Evolutionary conservation across 1,284 basidiomycete genomes (phyloP).

Genomic region (Apiotrichum montevideense): DNA sequence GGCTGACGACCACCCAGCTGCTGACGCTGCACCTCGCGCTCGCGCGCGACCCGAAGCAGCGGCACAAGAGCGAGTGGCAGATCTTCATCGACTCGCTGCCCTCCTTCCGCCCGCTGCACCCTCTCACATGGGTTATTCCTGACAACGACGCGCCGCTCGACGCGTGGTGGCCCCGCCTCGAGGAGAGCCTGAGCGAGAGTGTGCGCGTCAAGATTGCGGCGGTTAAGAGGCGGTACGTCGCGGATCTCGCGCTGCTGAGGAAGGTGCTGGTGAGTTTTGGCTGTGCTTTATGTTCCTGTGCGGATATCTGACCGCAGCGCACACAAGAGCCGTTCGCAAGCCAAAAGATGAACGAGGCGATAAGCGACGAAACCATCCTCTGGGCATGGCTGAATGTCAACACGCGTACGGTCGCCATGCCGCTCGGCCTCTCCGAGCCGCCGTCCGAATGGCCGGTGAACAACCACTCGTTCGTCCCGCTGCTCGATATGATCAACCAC

Average conservation of each 20-base stretch:
- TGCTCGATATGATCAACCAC: slow-evolving; percentile 83
- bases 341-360: slow-evolving; percentile 21
- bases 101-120: slow-evolving; percentile 62
- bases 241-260: slow-evolving; percentile 53
- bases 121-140: slow-evolving; percentile 62
- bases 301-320: not conserved
- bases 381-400: slow-evolving; percentile 91
- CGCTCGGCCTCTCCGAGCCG: slow-evolving; percentile 56
- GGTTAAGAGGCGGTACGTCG: slow-evolving; percentile 54
- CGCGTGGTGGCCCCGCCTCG: slow-evolving; percentile 25
- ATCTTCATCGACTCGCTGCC: slow-evolving; percentile 71
- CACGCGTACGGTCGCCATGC: slow-evolving; percentile 74
- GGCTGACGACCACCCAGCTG: slow-evolving; percentile 49
- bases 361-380: slow-evolving; percentile 52
- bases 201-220: slow-evolving; percentile 51
- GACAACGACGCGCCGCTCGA: slow-evolving; percentile 6
- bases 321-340: slow-evolving; percentile 27
- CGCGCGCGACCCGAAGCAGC: slow-evolving; percentile 38
- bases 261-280: slow-evolving; percentile 42
- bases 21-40: slow-evolving; percentile 60
- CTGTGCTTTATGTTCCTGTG: too few species aligned
- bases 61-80: slow-evolving; percentile 56
- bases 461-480: slow-evolving; percentile 75
- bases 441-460: slow-evolving; percentile 41
- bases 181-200: slow-evolving; percentile 52